phyloP scores from a whole-genome alignment of 257 asterid genomes.

The Ajuga chamaepitys region DNA sequence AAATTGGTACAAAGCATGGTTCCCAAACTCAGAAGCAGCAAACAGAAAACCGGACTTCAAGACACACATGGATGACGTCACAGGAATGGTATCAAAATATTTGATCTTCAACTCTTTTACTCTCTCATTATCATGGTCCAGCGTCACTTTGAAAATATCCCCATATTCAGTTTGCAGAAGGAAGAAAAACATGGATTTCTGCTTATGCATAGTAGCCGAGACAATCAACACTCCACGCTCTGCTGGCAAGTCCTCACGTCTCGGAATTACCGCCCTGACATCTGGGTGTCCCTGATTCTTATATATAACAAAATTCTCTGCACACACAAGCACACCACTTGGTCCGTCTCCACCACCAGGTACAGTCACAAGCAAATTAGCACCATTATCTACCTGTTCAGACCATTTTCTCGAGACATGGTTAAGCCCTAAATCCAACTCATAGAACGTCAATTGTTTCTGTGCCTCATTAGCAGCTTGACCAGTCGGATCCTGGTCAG shows the following conservation, averaged over 20 bases:
- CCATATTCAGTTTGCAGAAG: slow-evolving; percentile 98
- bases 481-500: slow-evolving; percentile 96
- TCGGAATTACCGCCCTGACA: slow-evolving; percentile 91
- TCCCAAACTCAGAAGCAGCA: slow-evolving; percentile 98
- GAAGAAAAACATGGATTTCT: slow-evolving; percentile 95
- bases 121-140: slow-evolving; percentile 80
- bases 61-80: slow-evolving; percentile 86
- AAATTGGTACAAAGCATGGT: slow-evolving; percentile 94
- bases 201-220: slow-evolving; percentile 92
- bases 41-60: slow-evolving; percentile 92
- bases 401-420: slow-evolving; percentile 99
- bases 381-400: slow-evolving; percentile 95
- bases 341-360: slow-evolving; percentile 99
- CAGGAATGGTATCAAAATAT: slow-evolving; percentile 95
- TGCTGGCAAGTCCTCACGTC: slow-evolving; percentile 90
- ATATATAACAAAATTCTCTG: slow-evolving; percentile 91
- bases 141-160: slow-evolving; percentile 76
- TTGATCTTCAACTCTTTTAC: slow-evolving; percentile 88
- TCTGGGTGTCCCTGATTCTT: slow-evolving; percentile 96
- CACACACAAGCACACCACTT: slow-evolving; percentile 98
- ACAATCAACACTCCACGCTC: slow-evolving; percentile 97
- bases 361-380: slow-evolving; percentile 91
- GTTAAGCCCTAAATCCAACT: slow-evolving; percentile 92
- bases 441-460: slow-evolving; percentile 89
- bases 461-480: slow-evolving; percentile 89